Base-by-base conservation (phyloP, 1,284 basidiomycete species). In the Rhodotorula sp. region DNA sequence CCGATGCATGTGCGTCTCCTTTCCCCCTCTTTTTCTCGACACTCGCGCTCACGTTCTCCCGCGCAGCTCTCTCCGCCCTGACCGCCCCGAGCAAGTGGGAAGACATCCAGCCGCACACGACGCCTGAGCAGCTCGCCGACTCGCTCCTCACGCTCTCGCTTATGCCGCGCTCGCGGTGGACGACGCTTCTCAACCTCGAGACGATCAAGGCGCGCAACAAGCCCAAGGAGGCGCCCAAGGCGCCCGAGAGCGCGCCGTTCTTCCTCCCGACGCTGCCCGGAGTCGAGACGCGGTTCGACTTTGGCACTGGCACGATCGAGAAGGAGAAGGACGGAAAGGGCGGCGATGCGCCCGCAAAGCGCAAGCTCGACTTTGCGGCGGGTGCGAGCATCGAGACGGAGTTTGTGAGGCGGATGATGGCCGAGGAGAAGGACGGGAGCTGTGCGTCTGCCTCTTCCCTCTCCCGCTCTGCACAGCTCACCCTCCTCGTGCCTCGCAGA, bases 131-230 rank as follows among this genome's bases (percentile, higher is more conserved):
- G 79, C 84, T 97, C 12, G 88, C 90, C 65, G 91, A 89, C 59
- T 91, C 92, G 19, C 86, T 97, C 22, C 87, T 98, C 61, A 99
- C 97, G 0, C 84, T 99, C 25, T 96, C 94, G 8, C 85, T 95
- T 37, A 87, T 99, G 65, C 96, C 97, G 27, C 89, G 95, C 53
- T 89, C 94, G 22, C 86, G 92, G 77, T 99, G 97, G 97, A 92
- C 97, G 82, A 96, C 97, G 0, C 83, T 99, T 32, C 86, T 99
- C 69, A 97, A 98, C 80, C 86, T 99, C 48, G 97, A 99, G 77
- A 89, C 94, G 50, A 98, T 99, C 78, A 91, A 93, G 82, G 90
- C 90, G 78, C 89, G 95, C 60, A 98, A 99, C 82, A 97, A 96
- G 85, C 95, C 97, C 15, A 95, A 91, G 82, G 94, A 97, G 76